A percentile compares a stretch with the other conserved stretches of the same genome.
phyloP scores from a whole-genome alignment of 169 alveolate species.

The Eimeria falciformis region DNA sequence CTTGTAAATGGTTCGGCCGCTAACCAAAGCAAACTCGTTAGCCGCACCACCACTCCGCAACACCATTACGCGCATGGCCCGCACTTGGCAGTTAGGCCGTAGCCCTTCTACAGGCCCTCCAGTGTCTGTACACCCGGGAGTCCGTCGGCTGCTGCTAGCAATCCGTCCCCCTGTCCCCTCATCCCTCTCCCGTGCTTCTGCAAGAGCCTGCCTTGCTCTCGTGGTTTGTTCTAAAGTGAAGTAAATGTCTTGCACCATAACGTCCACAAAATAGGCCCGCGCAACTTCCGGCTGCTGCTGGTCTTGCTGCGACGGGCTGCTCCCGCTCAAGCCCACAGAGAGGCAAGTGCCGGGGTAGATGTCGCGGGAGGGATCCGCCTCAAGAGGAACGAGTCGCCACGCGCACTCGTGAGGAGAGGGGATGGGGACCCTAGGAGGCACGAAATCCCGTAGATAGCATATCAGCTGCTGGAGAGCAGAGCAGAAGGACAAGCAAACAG shows the following conservation, averaged over 20 bases:
- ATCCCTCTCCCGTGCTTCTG: slow-evolving; percentile 54
- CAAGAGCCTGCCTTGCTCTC: slow-evolving; percentile 6
- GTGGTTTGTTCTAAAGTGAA: slow-evolving; percentile 63
- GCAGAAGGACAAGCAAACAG: neutral
- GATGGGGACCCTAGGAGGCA: slow-evolving; percentile 66
- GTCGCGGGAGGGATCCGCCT: slow-evolving; percentile 52
- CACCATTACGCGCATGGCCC: slow-evolving; percentile 68
- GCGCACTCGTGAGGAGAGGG: slow-evolving; percentile 55
- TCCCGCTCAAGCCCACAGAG: slow-evolving; percentile 53
- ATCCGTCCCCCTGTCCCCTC: slow-evolving; percentile 19
- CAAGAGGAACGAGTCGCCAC: slow-evolving; percentile 71
- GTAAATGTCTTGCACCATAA: slow-evolving; percentile 68
- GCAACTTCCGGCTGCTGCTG: slow-evolving; percentile 1
- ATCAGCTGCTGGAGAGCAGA: slow-evolving; percentile 31
- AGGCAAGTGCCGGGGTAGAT: slow-evolving; percentile 71
- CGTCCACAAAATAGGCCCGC: slow-evolving; percentile 60
- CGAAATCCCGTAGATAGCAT: slow-evolving; percentile 62
- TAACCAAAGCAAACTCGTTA: slow-evolving; percentile 27
- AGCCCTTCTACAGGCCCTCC: slow-evolving; percentile 40
- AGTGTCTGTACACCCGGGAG: neutral
- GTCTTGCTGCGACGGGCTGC: slow-evolving; percentile 38
- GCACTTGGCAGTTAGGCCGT: slow-evolving; percentile 51
- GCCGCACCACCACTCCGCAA: slow-evolving; percentile 48
- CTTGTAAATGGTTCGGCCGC: slow-evolving; percentile 60
- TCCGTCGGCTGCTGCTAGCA: neutral